Evolutionary conservation across 1,284 basidiomycete genomes (phyloP).

Genomic region (Fistulinella staudtii): DNA sequence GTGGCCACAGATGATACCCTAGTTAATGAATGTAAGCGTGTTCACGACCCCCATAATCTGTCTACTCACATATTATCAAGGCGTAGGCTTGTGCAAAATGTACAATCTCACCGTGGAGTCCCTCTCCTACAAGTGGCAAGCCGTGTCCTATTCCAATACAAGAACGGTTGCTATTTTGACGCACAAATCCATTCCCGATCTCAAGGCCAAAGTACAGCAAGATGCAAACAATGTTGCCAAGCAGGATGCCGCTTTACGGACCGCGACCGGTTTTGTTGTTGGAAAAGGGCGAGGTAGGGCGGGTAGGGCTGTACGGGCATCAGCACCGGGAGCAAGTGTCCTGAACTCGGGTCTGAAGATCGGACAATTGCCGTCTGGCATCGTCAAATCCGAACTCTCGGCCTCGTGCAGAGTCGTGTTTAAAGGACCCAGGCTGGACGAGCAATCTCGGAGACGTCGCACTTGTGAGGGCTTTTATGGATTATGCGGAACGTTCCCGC

Average conservation of each 20-base stretch:
- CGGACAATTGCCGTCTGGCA: too few relatives aligned
- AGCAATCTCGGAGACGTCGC: constrained; percentile 41
- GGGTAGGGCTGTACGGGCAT: too few relatives aligned
- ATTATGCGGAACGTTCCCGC: not conserved
- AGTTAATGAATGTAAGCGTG: constrained; percentile 46
- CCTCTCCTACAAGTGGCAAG: constrained; percentile 74
- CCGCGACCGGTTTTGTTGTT: too few relatives aligned
- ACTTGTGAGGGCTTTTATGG: constrained; percentile 46
- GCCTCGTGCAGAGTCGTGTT: constrained; percentile 45
- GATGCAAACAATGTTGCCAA: constrained; percentile 44
- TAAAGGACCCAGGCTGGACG: constrained; percentile 42
- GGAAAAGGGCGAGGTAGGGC: too few relatives aligned
- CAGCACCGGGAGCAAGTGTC: too few relatives aligned
- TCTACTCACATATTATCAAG: constrained; percentile 34
- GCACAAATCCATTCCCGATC: constrained; percentile 45
- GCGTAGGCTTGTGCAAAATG: constrained; percentile 60
- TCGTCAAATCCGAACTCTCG: constrained; percentile 25
- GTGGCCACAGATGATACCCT: constrained; percentile 36
- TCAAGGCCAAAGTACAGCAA: constrained; percentile 53
- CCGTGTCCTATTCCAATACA: constrained; percentile 40
- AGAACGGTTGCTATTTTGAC: constrained; percentile 45
- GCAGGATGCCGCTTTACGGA: too few relatives aligned
- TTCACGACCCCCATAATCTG: not conserved
- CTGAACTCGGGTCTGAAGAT: too few relatives aligned
- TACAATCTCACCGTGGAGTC: constrained; percentile 54